Conservation (phyloP, 306 rosid species). For the Calophaca sinica region DNA sequence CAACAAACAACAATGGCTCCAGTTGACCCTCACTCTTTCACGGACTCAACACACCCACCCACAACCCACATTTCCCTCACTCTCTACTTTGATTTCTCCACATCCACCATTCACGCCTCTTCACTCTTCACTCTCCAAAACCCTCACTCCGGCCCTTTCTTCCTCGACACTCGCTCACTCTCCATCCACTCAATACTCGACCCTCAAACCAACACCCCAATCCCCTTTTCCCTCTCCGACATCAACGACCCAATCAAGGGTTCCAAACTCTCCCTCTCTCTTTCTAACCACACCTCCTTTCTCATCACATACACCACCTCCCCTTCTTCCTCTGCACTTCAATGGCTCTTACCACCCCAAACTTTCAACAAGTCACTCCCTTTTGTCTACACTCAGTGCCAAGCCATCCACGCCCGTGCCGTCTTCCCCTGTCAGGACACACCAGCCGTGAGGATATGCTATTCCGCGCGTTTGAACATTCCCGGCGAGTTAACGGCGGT, state of each 20-base stretch:
- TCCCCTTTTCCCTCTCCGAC: conserved; percentile 63
- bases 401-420: conserved; percentile 86
- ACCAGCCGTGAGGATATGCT: conserved; percentile 77
- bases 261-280: conserved; percentile 60
- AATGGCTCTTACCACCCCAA: conserved; percentile 85
- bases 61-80: conserved; percentile 65
- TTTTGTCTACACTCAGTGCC: conserved; percentile 92
- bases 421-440: conserved; percentile 97
- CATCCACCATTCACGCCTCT: conserved; percentile 68
- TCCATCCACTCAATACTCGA: conserved; percentile 59
- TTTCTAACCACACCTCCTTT: conserved; percentile 63
- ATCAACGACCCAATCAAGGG: conserved; percentile 65
- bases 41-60: conserved; percentile 68
- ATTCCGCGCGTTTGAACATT: conserved; percentile 63
- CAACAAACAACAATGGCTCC: conserved; percentile 63
- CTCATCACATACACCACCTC: conserved; percentile 64
- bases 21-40: conserved; percentile 89
- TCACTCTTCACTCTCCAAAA: conserved; percentile 63
- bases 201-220: conserved; percentile 48
- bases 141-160: conserved; percentile 70
- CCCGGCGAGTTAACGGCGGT: conserved; percentile 74
- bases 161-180: conserved; percentile 82
- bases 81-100: conserved; percentile 71
- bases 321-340: conserved; percentile 86
- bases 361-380: conserved; percentile 75